Percentiles rank a stretch among this genome's conserved stretches.
Conservation (phyloP, 73 alveolate species). For the Durusdinium trenchii region DNA sequence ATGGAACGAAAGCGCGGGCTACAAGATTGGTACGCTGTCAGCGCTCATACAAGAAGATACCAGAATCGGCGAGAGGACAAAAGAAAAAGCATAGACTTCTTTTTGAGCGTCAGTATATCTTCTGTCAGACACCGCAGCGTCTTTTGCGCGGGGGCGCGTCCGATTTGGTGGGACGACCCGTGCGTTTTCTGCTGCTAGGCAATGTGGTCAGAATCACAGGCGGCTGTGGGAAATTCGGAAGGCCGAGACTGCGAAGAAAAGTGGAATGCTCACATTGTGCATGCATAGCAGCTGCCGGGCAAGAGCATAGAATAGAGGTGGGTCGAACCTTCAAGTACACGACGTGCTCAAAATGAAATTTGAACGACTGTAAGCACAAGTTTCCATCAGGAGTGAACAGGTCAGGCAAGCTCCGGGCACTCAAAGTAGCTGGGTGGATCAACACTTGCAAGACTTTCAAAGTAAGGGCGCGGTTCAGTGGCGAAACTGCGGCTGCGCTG, state of each 20-base stretch:
- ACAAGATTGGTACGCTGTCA: too few species aligned
- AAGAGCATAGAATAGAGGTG: constrained; percentile 3
- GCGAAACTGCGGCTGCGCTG: not conserved
- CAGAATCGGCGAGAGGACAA: not conserved
- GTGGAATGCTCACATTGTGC: constrained; percentile 9
- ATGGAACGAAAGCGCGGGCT: too few species aligned
- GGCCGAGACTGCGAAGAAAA: not conserved
- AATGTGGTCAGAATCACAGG: not conserved
- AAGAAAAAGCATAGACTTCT: not conserved
- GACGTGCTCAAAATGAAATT: not conserved
- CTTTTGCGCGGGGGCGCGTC: constrained; percentile 18
- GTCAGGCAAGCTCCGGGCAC: not conserved
- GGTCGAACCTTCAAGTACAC: not conserved
- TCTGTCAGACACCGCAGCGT: too few species aligned
- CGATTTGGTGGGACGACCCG: not conserved
- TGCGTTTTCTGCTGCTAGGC: constrained; percentile 15
- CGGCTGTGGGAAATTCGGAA: not conserved
- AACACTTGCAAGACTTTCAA: not conserved
- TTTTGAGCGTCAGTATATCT: not conserved
- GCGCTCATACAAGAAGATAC: not conserved
- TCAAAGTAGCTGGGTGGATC: not conserved
- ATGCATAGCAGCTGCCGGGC: constrained; percentile 15
- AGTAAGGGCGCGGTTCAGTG: not conserved
- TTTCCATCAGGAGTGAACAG: not conserved
- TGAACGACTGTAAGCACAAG: not conserved